These are phyloP conservation scores for Aspergillus unguis DNA, from an alignment of 2,329 filamentous ascomycete genomes.

Conservation along the genomic window DNA sequence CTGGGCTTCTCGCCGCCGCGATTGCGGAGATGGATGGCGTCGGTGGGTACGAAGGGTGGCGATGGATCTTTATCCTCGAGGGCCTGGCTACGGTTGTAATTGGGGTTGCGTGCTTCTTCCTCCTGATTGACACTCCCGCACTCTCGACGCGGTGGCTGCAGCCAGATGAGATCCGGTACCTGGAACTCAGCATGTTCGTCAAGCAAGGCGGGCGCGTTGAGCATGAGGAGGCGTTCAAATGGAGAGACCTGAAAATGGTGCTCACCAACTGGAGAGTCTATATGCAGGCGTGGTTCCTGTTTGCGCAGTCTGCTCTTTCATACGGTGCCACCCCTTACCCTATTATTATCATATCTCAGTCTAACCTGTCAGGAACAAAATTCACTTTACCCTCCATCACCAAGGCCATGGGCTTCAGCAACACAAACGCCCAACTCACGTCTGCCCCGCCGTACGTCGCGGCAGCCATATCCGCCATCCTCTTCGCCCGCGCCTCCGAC, in stretches of 20 bases:
- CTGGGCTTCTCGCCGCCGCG: slow-evolving; percentile 38
- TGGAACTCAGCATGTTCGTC: slow-evolving; percentile 13
- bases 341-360: background rate
- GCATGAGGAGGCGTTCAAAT: slow-evolving; percentile 2
- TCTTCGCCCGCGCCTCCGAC: slow-evolving; percentile 23
- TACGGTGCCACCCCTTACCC: slow-evolving; percentile 11
- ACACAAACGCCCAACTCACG: slow-evolving; percentile 34
- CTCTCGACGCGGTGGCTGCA: slow-evolving; percentile 30
- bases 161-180: slow-evolving; percentile 31
- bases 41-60: slow-evolving; percentile 13
- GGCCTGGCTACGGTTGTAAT: slow-evolving; percentile 4
- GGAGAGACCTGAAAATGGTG: slow-evolving; percentile 11
- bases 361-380: slow-evolving; percentile 30
- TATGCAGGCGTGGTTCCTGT: slow-evolving; percentile 28
- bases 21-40: slow-evolving; percentile 22
- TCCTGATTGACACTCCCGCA: slow-evolving; percentile 6
- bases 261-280: slow-evolving; percentile 13
- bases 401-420: slow-evolving; percentile 34
- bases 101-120: slow-evolving; percentile 10
- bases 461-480: slow-evolving; percentile 23
- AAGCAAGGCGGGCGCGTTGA: slow-evolving; percentile 11
- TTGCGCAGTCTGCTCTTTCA: slow-evolving; percentile 20
- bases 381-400: slow-evolving; percentile 39
- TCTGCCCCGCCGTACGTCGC: slow-evolving; percentile 26
- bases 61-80: slow-evolving; percentile 6